Conservation (phyloP, 495 filamentous ascomycete species). For the Penicillium nucicola region DNA sequence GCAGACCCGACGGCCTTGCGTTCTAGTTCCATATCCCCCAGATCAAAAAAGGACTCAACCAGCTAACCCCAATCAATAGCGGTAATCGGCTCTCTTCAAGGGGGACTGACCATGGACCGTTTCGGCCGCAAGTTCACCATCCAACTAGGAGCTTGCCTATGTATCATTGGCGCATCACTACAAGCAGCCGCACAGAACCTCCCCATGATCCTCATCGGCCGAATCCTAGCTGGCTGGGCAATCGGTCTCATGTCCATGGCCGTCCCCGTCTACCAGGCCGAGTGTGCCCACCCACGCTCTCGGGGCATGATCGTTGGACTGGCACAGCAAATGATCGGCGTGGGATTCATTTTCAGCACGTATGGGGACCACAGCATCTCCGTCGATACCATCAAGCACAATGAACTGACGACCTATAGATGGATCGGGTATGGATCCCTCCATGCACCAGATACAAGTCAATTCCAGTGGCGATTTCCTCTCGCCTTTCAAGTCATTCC, state of each 20-base stretch:
- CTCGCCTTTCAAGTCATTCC: conserved; percentile 52
- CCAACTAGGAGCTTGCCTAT: conserved; percentile 53
- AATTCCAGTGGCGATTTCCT: conserved; percentile 55
- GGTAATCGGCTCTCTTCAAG: conserved; percentile 33
- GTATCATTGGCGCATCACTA: conserved; percentile 52
- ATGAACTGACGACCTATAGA: conserved; percentile 20
- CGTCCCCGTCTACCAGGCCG: conserved; percentile 57
- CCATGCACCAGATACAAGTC: conserved; percentile 34
- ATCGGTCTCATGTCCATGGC: conserved; percentile 58
- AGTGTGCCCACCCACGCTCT: conserved; percentile 49
- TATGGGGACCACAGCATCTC: conserved; percentile 8
- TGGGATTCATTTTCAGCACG: conserved; percentile 52
- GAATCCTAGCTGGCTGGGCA: conserved; percentile 60
- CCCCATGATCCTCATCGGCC: conserved; percentile 58
- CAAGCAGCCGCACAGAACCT: conserved; percentile 52
- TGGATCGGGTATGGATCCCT: conserved; percentile 57
- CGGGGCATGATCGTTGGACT: conserved; percentile 56
- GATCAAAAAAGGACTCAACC: background rate
- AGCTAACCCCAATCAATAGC: conserved; percentile 14
- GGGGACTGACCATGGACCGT: conserved; percentile 36
- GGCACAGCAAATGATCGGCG: conserved; percentile 59
- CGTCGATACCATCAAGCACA: no score
- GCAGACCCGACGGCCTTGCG: background rate
- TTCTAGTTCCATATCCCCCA: background rate
- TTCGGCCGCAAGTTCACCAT: conserved; percentile 55